Conservation (phyloP, 306 rosid genomes). For the Adenanthera pavonina region DNA sequence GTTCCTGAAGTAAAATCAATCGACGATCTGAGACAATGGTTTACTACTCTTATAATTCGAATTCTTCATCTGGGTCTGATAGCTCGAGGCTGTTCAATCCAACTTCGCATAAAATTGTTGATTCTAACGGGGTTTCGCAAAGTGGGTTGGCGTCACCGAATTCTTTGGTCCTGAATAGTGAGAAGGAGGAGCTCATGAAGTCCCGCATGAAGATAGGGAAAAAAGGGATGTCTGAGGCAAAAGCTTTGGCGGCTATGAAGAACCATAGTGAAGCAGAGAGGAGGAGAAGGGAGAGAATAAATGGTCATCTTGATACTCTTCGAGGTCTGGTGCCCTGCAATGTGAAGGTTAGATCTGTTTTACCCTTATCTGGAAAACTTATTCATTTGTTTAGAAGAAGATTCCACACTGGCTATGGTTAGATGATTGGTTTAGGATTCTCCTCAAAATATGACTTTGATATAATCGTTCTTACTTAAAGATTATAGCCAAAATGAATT, state of each 20-base stretch:
- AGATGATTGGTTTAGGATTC: not conserved
- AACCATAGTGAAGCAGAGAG: conserved; percentile 81
- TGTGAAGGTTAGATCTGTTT: conserved; percentile 49
- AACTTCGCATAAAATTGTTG: conserved; percentile 33
- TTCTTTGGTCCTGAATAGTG: conserved; percentile 53
- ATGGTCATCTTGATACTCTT: conserved; percentile 66
- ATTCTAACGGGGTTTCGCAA: conserved; percentile 36
- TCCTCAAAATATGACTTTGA: not conserved
- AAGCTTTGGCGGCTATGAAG: conserved; percentile 68
- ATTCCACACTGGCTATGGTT: not conserved
- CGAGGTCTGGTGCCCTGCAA: conserved; percentile 67
- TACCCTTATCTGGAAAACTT: not conserved
- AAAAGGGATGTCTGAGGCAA: conserved; percentile 57
- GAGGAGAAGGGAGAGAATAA: conserved; percentile 76
- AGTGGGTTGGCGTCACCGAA: conserved; percentile 42
- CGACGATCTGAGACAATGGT: conserved; percentile 35
- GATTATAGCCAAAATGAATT: not conserved
- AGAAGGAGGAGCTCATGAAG: conserved; percentile 59
- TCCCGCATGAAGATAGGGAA: conserved; percentile 48
- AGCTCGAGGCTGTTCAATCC: conserved; percentile 40
- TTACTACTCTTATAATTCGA: conserved; percentile 43
- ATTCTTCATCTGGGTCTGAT: conserved; percentile 44
- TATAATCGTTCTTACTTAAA: not conserved
- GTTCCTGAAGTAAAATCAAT: conserved; percentile 18
- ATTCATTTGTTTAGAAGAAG: not conserved